Conservation (phyloP, 2,329 filamentous ascomycete genomes). For the Colletotrichum echinochloae region DNA sequence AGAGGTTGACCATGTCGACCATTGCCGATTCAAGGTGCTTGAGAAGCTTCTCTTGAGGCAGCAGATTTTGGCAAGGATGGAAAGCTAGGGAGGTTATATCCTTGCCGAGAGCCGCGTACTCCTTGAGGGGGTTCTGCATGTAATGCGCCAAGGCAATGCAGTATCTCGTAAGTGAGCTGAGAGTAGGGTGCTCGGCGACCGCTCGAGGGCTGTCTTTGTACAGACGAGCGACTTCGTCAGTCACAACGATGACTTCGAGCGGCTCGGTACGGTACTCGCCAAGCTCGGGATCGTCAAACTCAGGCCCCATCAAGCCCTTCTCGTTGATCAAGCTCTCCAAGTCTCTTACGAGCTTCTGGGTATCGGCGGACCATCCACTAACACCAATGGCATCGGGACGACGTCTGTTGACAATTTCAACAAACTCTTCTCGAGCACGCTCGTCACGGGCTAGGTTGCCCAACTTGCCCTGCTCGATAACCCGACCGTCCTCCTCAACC, state of each 20-base stretch:
- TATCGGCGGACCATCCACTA: constrained; percentile 89
- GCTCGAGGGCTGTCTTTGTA: constrained; percentile 93
- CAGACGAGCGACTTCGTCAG: constrained; percentile 95
- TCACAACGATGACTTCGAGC: constrained; percentile 90
- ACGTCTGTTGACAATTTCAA: constrained; percentile 81
- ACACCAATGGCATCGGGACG: constrained; percentile 92
- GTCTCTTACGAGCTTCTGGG: constrained; percentile 84
- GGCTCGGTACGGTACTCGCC: constrained; percentile 81
- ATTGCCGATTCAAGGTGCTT: constrained; percentile 94
- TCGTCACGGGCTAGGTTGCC: constrained; percentile 80
- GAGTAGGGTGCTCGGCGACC: constrained; percentile 81
- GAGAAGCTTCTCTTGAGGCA: constrained; percentile 87
- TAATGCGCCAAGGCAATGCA: constrained; percentile 91
- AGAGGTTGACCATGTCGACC: constrained; percentile 98
- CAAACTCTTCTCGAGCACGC: constrained; percentile 75
- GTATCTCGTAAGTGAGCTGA: constrained; percentile 85
- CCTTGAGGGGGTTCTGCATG: constrained; percentile 94
- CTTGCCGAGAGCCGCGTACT: constrained; percentile 92
- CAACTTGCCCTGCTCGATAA: constrained; percentile 90
- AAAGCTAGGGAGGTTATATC: constrained; percentile 90
- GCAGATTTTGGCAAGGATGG: constrained; percentile 88
- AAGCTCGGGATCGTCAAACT: constrained; percentile 85
- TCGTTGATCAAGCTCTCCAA: constrained; percentile 82
- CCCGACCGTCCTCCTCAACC: constrained; percentile 91
- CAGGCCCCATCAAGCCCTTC: constrained; percentile 80